Conservation (phyloP, 371 early-diverging fungal species). For the Rhizomucor pusillus region DNA sequence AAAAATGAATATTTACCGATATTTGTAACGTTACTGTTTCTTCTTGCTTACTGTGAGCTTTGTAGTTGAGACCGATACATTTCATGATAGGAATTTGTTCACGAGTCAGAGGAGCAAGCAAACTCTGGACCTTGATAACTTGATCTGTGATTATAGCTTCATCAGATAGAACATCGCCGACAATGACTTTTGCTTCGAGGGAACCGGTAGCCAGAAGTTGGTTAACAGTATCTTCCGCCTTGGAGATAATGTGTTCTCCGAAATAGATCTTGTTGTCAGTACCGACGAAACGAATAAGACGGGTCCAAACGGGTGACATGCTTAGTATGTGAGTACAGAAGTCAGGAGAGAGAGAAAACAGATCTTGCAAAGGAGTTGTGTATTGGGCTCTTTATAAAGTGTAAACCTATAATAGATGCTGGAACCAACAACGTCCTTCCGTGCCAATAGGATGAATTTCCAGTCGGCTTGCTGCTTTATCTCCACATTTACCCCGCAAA, state of each 20-base stretch:
- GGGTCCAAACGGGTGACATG: conserved; percentile 23
- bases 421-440: too few relatives aligned
- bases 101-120: conserved; percentile 44
- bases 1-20: too few relatives aligned
- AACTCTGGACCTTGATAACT: conserved; percentile 27
- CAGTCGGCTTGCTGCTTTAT: too few relatives aligned
- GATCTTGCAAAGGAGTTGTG: neutral
- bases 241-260: conserved; percentile 20
- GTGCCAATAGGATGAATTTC: too few relatives aligned
- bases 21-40: too few relatives aligned
- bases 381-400: too few relatives aligned
- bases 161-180: conserved; percentile 36
- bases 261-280: conserved; percentile 18
- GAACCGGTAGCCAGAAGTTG: conserved; percentile 18
- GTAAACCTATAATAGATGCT: too few relatives aligned
- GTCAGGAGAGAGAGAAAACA: neutral
- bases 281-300: conserved; percentile 25
- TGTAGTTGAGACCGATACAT: conserved; percentile 63
- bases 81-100: conserved; percentile 35
- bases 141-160: conserved; percentile 37
- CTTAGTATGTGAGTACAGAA: neutral
- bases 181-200: conserved; percentile 41
- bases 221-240: conserved; percentile 19
- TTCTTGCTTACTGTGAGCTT: conserved; percentile 19
- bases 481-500: too few relatives aligned